Conservation (phyloP, 148 eudicot species). For the Camellia sinensis region DNA sequence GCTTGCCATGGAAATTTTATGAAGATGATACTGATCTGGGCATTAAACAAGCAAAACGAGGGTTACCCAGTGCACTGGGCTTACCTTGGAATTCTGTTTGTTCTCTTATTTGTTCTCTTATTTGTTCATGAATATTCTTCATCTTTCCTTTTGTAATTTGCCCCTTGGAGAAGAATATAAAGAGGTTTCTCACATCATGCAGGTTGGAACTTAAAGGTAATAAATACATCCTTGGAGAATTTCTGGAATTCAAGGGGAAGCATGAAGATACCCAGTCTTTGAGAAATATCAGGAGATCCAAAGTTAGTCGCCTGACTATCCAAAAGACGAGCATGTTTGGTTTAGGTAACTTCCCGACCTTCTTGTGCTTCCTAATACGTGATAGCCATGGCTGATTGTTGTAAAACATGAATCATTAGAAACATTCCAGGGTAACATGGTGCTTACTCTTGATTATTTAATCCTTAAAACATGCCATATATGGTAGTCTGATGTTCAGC, state of each 20-base stretch:
- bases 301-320: conserved; percentile 62
- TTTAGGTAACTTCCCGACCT: conserved; percentile 46
- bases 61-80: background rate
- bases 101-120: background rate
- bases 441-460: background rate
- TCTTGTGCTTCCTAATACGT: background rate
- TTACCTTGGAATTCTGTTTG: background rate
- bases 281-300: conserved; percentile 72
- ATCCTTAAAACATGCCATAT: background rate
- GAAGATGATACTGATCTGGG: no score
- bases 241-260: conserved; percentile 86
- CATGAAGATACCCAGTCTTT: conserved; percentile 66
- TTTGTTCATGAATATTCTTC: background rate
- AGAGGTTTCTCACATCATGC: conserved; percentile 18
- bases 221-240: conserved; percentile 73
- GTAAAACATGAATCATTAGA: background rate
- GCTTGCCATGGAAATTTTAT: background rate
- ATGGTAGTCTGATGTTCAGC: background rate
- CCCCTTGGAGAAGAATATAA: conserved; percentile 4
- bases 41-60: no score
- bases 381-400: background rate
- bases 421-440: background rate
- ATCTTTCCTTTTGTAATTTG: background rate
- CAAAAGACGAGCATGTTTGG: conserved; percentile 91
- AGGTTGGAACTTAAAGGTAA: conserved; percentile 83